These are phyloP conservation scores for Sequoia sempervirens DNA, from an alignment of 75 land plant genomes.

Conservation along the genomic window DNA sequence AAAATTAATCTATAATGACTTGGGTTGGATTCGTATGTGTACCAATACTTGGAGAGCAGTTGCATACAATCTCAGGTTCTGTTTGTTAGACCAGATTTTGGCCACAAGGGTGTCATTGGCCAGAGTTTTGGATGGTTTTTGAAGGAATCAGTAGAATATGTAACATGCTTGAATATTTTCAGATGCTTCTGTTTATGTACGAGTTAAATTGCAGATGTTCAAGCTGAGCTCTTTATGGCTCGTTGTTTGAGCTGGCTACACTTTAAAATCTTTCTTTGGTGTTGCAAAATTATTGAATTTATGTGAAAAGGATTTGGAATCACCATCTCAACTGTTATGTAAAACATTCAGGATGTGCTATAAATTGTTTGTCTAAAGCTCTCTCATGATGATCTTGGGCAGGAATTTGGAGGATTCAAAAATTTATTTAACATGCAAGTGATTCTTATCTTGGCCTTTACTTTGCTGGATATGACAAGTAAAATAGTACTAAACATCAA, in stretches of 20 bases:
- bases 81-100: background rate
- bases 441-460: background rate
- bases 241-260: background rate
- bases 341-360: too few species aligned
- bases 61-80: background rate
- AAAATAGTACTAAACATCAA: background rate
- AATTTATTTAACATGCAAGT: background rate
- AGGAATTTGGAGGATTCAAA: background rate
- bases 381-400: background rate
- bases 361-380: background rate
- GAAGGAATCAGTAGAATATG: background rate
- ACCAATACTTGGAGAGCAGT: background rate
- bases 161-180: slow-evolving; percentile 1
- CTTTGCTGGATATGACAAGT: background rate
- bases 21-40: background rate
- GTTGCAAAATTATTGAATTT: background rate
- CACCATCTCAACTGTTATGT: background rate
- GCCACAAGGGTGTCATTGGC: background rate
- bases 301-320: background rate
- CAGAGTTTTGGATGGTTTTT: background rate
- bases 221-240: background rate
- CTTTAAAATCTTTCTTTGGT: background rate
- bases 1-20: background rate
- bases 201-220: background rate
- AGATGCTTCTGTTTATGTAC: background rate